Base-by-base conservation (phyloP, 1,139 yeast species). In the Zhuliangozyma parablackwelliae region DNA sequence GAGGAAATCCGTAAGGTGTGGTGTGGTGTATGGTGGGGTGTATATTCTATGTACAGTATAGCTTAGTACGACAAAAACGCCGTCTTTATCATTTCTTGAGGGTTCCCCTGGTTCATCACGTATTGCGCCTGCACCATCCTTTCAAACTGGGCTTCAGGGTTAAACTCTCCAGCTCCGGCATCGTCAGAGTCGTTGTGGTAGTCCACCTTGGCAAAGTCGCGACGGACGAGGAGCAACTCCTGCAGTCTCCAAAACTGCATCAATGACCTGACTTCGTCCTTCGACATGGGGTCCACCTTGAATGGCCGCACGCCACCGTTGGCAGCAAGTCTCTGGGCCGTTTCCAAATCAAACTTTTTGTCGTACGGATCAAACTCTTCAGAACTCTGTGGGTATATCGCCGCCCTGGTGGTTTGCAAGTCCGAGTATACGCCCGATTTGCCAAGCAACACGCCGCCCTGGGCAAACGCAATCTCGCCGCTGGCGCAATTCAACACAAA, bases 61-160 rank as follows among this genome's bases (percentile, higher is more conserved):
- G 13, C 27, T 25, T 48, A 56, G 42, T 48, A 59, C 32, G 57
- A 50, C 43, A 65, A 51, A 36, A 58, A 56, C 21, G 60, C 52
- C 34, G 65, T 58, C 51, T 69, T 80, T 42, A 83, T 58, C 44
- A 86, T 60, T 46, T 75, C 78, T 40, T 84, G 74, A 29, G 95
- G 90, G 58, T 85, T 87, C 48, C 96, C 96, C 47, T 82, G 79
- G 34, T 95, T 90, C 45, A 84, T 73, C 27, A 81, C 54, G 45
- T 78, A 74, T 52, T 80, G 78, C 52, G 78, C 77, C 49, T 80
- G 77, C 29, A 61, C 59, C 24, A 61, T 42, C 12, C 11, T 26
- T 36, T 65, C 66, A 40, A 65, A 61, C 38, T 63, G 61, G 25
- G 43, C 53, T 23, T 56, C 60, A 3, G 48, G 45, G 36, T 56